Evolutionary conservation across 495 filamentous ascomycete genomes (phyloP).

Genomic region (Penicillium antarcticum): DNA sequence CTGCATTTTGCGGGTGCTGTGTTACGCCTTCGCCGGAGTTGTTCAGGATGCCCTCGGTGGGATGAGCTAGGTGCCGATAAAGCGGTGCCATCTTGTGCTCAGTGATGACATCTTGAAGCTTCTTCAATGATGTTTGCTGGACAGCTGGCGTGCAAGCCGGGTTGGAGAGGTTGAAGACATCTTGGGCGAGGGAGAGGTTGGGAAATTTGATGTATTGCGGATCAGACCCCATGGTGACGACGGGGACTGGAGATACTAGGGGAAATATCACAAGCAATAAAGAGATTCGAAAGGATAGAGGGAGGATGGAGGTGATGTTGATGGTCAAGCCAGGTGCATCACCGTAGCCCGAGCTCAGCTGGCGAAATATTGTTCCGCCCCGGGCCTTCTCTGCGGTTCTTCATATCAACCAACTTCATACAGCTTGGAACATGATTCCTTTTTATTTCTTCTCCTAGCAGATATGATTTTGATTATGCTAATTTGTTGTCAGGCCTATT

Average conservation of each 20-base stretch:
- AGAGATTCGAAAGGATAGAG: slow-evolving; percentile 7
- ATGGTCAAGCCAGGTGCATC: slow-evolving; percentile 30
- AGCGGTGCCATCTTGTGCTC: slow-evolving; percentile 97
- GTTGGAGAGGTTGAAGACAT: slow-evolving; percentile 96
- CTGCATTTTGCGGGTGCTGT: slow-evolving; percentile 51
- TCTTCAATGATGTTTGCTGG: slow-evolving; percentile 73
- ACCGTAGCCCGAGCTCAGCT: slow-evolving; percentile 42
- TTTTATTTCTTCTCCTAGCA: too few relatives aligned
- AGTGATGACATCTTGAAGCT: slow-evolving; percentile 85
- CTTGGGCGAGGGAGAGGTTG: slow-evolving; percentile 84
- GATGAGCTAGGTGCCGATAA: slow-evolving; percentile 93
- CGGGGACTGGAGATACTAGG: slow-evolving; percentile 6
- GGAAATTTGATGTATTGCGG: slow-evolving; percentile 96
- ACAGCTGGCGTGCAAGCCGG: slow-evolving; percentile 65
- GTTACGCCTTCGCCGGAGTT: slow-evolving; percentile 65
- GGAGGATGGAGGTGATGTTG: slow-evolving; percentile 12
- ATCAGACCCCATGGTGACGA: slow-evolving; percentile 83
- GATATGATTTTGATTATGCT: too few relatives aligned
- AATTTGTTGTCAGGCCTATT: too few relatives aligned
- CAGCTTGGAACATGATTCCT: too few relatives aligned
- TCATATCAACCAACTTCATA: too few relatives aligned
- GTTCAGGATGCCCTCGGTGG: slow-evolving; percentile 87
- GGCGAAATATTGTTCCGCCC: slow-evolving; percentile 37
- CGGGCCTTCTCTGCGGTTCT: slow-evolving; percentile 2
- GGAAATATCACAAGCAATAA: not conserved